A percentile compares a stretch with the other conserved stretches of the same genome.
These are phyloP conservation scores for Rhazya stricta DNA, from an alignment of 257 asterid species.

Conservation along the genomic window DNA sequence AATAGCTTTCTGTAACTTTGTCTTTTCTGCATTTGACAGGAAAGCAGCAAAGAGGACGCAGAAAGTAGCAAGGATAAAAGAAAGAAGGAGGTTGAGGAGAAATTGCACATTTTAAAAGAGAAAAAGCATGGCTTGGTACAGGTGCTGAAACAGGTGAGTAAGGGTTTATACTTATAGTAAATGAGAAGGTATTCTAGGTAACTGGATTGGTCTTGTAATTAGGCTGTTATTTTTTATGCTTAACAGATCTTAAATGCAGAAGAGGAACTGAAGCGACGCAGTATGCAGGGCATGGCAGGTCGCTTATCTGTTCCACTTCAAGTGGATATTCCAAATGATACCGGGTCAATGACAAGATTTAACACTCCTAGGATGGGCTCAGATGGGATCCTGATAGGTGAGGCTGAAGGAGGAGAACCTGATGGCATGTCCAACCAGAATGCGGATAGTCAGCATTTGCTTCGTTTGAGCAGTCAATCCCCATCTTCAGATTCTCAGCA, in stretches of 20 bases:
- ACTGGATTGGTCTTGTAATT: neutral
- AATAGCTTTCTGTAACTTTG: neutral
- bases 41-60: slow-evolving; percentile 37
- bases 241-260: slow-evolving; percentile 80
- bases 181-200: slow-evolving; percentile 9
- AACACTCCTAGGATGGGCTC: slow-evolving; percentile 72
- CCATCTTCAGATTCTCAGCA: slow-evolving; percentile 80
- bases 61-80: slow-evolving; percentile 51
- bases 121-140: slow-evolving; percentile 81
- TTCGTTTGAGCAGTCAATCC: slow-evolving; percentile 67
- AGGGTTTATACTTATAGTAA: neutral
- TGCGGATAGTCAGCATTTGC: slow-evolving; percentile 46
- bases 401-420: slow-evolving; percentile 59
- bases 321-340: slow-evolving; percentile 71
- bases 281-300: slow-evolving; percentile 42
- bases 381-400: slow-evolving; percentile 58
- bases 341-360: slow-evolving; percentile 65
- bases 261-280: slow-evolving; percentile 61
- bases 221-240: slow-evolving; percentile 1
- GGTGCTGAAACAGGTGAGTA: slow-evolving; percentile 71
- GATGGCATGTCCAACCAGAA: slow-evolving; percentile 55
- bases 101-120: slow-evolving; percentile 58
- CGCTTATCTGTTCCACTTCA: slow-evolving; percentile 63
- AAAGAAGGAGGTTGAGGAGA: slow-evolving; percentile 69
- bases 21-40: slow-evolving; percentile 24